phyloP scores from a whole-genome alignment of 305 asterid genomes.

The Rubia peregrina region DNA sequence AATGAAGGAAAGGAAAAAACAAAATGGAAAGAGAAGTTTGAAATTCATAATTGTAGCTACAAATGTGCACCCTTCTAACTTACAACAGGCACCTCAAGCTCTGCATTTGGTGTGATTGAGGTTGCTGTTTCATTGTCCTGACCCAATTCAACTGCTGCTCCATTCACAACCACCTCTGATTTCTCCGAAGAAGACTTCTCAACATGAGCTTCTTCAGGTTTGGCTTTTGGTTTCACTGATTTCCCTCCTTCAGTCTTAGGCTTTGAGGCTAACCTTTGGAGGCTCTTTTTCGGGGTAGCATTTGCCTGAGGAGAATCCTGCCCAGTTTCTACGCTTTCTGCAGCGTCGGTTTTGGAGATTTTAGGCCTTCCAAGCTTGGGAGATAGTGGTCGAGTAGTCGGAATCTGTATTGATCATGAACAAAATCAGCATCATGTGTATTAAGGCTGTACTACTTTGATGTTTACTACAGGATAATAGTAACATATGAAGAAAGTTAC shows the following conservation, averaged over 20 bases:
- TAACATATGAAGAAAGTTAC: conserved; percentile 24
- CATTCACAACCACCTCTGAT: conserved; percentile 13
- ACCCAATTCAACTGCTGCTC: not conserved
- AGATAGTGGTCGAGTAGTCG: conserved; percentile 37
- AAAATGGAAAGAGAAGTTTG: not conserved
- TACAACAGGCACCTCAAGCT: conserved; percentile 22
- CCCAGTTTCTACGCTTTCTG: conserved; percentile 25
- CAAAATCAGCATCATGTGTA: not conserved
- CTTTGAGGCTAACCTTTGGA: conserved; percentile 21
- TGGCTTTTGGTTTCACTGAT: conserved; percentile 15
- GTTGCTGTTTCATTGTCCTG: conserved; percentile 16
- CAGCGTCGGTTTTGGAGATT: conserved; percentile 19
- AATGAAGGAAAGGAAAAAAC: not conserved
- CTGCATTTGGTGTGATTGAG: conserved; percentile 18
- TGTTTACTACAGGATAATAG: not conserved
- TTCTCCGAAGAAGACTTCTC: not conserved
- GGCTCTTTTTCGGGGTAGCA: conserved; percentile 16
- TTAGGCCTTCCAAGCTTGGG: conserved; percentile 46
- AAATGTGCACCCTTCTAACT: conserved; percentile 20
- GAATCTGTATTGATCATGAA: conserved; percentile 27
- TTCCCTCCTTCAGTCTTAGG: conserved; percentile 18
- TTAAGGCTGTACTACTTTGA: not conserved
- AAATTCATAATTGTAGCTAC: conserved; percentile 1
- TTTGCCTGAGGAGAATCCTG: conserved; percentile 3
- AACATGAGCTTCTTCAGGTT: conserved; percentile 4